Evolutionary conservation across 352 stramenopile genomes (phyloP), one percentile per base, ranked within the genome.

Genomic region (Globisporangium ultimum): DNA sequence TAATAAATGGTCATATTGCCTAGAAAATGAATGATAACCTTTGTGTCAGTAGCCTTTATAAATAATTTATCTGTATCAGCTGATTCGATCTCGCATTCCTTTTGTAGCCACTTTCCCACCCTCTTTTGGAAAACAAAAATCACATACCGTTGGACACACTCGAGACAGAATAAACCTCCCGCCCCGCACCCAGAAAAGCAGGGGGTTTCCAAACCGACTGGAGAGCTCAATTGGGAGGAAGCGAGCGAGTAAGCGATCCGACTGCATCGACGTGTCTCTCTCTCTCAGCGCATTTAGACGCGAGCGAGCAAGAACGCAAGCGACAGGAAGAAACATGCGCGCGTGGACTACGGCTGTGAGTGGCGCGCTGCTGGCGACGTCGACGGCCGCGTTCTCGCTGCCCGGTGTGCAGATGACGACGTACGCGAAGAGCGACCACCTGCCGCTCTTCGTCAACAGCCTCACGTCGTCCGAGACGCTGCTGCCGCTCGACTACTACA

Each of bases 401-500:
- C 87, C 87, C 5, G 87, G 87, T 47, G 87, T 96, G 48, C 85
- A 94, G 69, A 94, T 95, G 87, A 88, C 81, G 32, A 93, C 85
- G 58, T 97, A 95, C 76, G 81, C 82, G 43, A 88, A 89, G 56
- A 74, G 81, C 57, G 89, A 97, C 56, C 53, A 66, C 60, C 75
- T 98, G 50, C 84, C 87, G 56, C 64, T 98, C 48, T 96, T 96
- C 49, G 96, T 98, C 50, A 98, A 98, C 78, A 98, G 91, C 67
- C 71, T 98, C 15, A 98, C 87, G 70, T 98, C 92, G 22, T 77
- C 80, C 32, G 96, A 99, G 70, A 99, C 96, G 47, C 81, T 98
- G 61, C 80, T 99, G 61, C 97, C 97, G 24, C 81, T 98, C 46
- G 96, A 99, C 58, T 99, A 99, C 80, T 99, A 99, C 84, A 96